Conservation (phyloP, 495 filamentous ascomycete species). For the Xylaria nigripes region DNA sequence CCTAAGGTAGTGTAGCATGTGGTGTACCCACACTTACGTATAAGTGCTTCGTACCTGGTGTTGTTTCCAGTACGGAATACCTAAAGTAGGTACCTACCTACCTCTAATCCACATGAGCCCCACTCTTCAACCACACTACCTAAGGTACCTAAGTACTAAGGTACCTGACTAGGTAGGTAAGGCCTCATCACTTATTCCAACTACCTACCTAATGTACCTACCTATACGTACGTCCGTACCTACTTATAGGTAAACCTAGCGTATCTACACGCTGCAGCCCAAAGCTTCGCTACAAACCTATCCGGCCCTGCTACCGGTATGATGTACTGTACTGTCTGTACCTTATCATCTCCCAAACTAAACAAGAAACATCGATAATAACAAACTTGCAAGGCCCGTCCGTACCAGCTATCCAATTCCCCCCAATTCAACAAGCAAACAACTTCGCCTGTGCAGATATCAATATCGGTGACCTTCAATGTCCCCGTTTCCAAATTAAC, state of each 20-base stretch:
- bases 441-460: background rate
- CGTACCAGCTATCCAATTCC: background rate
- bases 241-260: too few relatives aligned
- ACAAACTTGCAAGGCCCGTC: background rate
- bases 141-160: background rate
- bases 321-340: background rate
- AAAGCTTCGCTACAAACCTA: background rate
- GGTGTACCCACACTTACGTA: background rate
- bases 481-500: background rate
- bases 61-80: background rate
- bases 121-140: background rate
- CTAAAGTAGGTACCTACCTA: too few relatives aligned
- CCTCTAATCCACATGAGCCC: too few relatives aligned
- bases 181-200: too few relatives aligned
- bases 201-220: too few relatives aligned
- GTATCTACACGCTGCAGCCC: background rate
- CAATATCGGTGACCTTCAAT: background rate
- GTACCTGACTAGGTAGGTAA: background rate
- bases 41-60: background rate
- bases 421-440: background rate
- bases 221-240: too few relatives aligned
- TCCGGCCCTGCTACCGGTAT: background rate
- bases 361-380: background rate
- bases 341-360: constrained; percentile 1
- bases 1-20: background rate